Conservation (phyloP, 805 yeast genomes). For the Yarrowia porcina region DNA sequence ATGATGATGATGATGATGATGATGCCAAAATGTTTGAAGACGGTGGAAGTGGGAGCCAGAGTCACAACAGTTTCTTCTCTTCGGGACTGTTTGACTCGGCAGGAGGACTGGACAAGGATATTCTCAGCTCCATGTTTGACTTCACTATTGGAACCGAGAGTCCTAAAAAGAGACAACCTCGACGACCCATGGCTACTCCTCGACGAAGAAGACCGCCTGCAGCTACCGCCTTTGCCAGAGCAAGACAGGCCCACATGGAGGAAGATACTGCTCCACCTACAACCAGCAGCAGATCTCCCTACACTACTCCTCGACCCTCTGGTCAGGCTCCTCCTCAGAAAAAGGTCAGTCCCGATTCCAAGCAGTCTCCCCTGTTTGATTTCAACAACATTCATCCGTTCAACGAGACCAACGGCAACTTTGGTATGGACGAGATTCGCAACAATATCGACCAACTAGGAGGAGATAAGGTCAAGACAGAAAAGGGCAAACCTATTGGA, state of each 20-base stretch:
- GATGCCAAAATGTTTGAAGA: not conserved
- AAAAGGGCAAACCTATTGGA: not conserved
- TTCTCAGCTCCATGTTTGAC: slow-evolving; percentile 6
- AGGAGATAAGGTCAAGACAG: not conserved
- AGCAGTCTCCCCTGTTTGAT: slow-evolving; percentile 13
- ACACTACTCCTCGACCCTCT: not conserved
- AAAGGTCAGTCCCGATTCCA: not conserved
- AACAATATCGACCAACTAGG: slow-evolving; percentile 25
- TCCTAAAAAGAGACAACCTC: not conserved
- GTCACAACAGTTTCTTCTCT: not conserved
- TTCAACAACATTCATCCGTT: slow-evolving; percentile 33
- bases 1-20: not conserved
- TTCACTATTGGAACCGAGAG: not conserved
- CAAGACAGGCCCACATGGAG: not conserved
- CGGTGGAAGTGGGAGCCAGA: too few species aligned
- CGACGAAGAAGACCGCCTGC: not conserved
- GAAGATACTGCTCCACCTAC: not conserved
- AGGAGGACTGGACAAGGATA: not conserved
- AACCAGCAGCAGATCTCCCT: not conserved
- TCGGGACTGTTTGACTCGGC: not conserved
- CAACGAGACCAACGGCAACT: slow-evolving; percentile 35
- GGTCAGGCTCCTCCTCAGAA: not conserved
- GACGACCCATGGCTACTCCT: not conserved
- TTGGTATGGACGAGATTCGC: slow-evolving; percentile 33
- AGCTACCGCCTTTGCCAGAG: not conserved